These are phyloP conservation scores for Butyriboletus loyo DNA, from an alignment of 768 basidiomycete genomes.

Conservation along the genomic window DNA sequence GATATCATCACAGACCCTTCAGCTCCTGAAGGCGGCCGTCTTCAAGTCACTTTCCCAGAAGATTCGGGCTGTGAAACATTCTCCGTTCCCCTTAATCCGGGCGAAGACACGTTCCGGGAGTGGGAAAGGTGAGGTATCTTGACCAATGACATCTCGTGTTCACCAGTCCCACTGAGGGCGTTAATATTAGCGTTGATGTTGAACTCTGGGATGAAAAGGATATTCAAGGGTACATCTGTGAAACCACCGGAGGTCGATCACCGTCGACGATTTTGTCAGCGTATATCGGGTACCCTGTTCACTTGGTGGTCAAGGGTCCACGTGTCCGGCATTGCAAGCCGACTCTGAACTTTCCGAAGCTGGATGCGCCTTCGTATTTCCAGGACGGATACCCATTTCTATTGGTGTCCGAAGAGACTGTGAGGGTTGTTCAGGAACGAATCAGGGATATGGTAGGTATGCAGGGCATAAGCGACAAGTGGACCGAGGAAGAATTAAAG, in stretches of 20 bases:
- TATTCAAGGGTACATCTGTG: conserved; percentile 69
- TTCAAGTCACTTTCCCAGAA: conserved; percentile 59
- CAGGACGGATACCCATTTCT: conserved; percentile 75
- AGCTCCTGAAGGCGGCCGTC: conserved; percentile 44
- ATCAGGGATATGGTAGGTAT: conserved; percentile 45
- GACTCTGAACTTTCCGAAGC: conserved; percentile 53
- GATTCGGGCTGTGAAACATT: conserved; percentile 58
- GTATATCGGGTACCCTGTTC: conserved; percentile 59
- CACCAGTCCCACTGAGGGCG: background rate
- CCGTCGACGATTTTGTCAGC: conserved; percentile 57
- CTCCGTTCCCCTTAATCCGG: conserved; percentile 55
- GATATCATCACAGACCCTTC: conserved; percentile 45
- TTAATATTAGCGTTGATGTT: conserved; percentile 46
- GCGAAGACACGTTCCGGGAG: conserved; percentile 40
- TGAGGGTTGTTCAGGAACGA: conserved; percentile 47
- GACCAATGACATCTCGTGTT: background rate
- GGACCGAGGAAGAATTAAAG: conserved; percentile 48
- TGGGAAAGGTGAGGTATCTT: conserved; percentile 55
- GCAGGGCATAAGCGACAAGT: conserved; percentile 48
- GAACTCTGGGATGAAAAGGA: conserved; percentile 43
- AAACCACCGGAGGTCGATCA: conserved; percentile 39
- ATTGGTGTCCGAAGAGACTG: conserved; percentile 65
- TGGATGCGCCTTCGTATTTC: conserved; percentile 54
- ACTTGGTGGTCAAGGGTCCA: conserved; percentile 68
- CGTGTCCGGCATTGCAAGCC: conserved; percentile 47